A percentile compares a stretch with the other conserved stretches of the same genome.
phyloP scores from a whole-genome alignment of 805 yeast species.

The Yamadazyma takamatsuzukensis region DNA sequence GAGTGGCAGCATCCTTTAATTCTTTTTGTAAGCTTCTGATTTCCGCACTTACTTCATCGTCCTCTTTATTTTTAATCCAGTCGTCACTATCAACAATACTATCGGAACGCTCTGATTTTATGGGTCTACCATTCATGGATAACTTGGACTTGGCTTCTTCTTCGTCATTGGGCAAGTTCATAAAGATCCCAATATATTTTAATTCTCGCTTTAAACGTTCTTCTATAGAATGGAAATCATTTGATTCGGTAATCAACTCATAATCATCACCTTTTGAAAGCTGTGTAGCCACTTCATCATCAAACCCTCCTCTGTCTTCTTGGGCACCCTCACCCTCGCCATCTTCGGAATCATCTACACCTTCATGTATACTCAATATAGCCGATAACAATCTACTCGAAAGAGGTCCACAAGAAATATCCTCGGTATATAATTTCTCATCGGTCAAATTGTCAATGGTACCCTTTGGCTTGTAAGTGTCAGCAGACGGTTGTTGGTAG shows the following conservation, averaged over 20 bases:
- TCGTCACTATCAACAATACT: slow-evolving; percentile 52
- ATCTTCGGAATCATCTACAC: slow-evolving; percentile 15
- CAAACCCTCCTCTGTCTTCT: slow-evolving; percentile 8
- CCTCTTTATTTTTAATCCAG: slow-evolving; percentile 81
- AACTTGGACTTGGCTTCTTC: slow-evolving; percentile 27
- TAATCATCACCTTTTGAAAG: slow-evolving; percentile 26
- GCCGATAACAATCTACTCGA: slow-evolving; percentile 83
- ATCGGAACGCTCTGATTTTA: slow-evolving; percentile 18
- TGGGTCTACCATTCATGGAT: slow-evolving; percentile 20
- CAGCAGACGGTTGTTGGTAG: slow-evolving; percentile 37
- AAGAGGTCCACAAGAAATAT: slow-evolving; percentile 85
- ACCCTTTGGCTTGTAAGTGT: slow-evolving; percentile 54
- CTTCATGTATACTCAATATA: slow-evolving; percentile 48
- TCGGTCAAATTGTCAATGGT: slow-evolving; percentile 57
- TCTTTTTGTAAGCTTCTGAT: slow-evolving; percentile 69
- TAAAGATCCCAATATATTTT: slow-evolving; percentile 84
- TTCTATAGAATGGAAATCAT: slow-evolving; percentile 80
- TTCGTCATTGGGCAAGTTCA: slow-evolving; percentile 47
- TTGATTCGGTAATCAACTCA: slow-evolving; percentile 38
- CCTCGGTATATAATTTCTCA: slow-evolving; percentile 63
- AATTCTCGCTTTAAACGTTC: slow-evolving; percentile 85
- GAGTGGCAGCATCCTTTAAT: slow-evolving; percentile 54
- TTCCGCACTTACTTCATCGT: slow-evolving; percentile 90
- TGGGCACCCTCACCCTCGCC: slow-evolving; percentile 19
- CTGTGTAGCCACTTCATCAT: slow-evolving; percentile 33